Evolutionary conservation across 176 grass and related monocot species (phyloP), one percentile per base, ranked within the genome.

Genomic region (Luzula sylvatica): DNA sequence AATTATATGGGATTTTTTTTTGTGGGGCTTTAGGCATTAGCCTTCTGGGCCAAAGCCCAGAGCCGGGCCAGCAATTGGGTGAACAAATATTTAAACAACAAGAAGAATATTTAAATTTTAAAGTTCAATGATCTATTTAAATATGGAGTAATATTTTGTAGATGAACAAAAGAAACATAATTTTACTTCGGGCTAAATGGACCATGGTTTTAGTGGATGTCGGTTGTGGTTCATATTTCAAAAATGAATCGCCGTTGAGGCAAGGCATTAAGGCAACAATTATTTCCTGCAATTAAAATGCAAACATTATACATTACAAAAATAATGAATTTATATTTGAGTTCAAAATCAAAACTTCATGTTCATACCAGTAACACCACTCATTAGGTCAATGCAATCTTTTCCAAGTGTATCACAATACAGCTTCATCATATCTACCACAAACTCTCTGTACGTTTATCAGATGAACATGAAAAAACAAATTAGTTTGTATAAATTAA

Each of bases 201-300:
- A 96, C 64, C 78, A 96, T 74, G 24, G 77, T 96, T 39, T 82
- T 96, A 7, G 78, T 78, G 14, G 92, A 86, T 1, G 85, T 80
- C 11, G 92, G 78, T 65, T 96, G 85, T 12, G 85, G 92, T 49
- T 89, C 92, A 71, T 79, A 86, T 57, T 89, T 17, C 53, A 96
- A 69, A 66, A 89, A 96, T 53, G 65, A 26, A 24, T 86, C 81
- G 3, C 79, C 71, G 1, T 70, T 69, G 9, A 2, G 74, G 65
- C 9, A 84, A 89, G 5, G 41, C 56, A 50, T 90, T 96, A 15
- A 96, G 74, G 55, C 92, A 96, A 58, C 74, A 96, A 32, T 96
- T 96, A 7, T 38, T 72, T 18, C 81, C 81, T 86, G 60, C 47
- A 3, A 3, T 21, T 0, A 4, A n/a, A 8, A 8, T 11, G 23